A percentile compares a stretch with the other conserved stretches of the same genome.
Conservation (phyloP, 768 basidiomycete genomes). For the Agaricus subrufescens region DNA sequence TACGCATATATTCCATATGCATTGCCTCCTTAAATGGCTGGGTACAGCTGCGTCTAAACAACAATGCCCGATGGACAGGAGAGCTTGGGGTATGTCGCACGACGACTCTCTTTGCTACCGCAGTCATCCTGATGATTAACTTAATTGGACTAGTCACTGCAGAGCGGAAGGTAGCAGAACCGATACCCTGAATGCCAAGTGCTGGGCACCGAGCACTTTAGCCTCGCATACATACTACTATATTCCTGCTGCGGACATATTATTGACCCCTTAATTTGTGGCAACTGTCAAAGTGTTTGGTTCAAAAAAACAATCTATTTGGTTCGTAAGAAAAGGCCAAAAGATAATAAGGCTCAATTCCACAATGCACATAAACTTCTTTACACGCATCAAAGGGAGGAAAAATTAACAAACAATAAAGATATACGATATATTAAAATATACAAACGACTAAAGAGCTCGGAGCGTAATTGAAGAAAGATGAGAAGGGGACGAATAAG, state of each 20-base stretch:
- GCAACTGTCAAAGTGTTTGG: too few relatives aligned
- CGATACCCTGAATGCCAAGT: not conserved
- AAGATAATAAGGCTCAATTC: not conserved
- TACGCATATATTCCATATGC: constrained; percentile 97
- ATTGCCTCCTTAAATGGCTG: constrained; percentile 96
- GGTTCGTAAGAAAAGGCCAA: too few relatives aligned
- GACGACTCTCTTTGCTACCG: not conserved
- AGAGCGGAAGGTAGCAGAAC: constrained; percentile 11
- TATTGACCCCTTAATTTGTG: too few relatives aligned
- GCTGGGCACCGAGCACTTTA: too few relatives aligned
- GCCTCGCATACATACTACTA: too few relatives aligned
- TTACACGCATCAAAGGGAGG: not conserved
- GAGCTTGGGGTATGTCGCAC: constrained; percentile 75
- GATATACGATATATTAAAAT: constrained; percentile 1
- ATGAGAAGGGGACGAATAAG: not conserved
- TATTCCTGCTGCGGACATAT: too few relatives aligned
- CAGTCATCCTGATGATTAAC: not conserved
- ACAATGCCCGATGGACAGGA: constrained; percentile 98
- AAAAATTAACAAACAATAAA: not conserved
- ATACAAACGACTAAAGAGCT: not conserved
- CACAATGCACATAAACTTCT: not conserved
- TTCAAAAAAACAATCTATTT: too few relatives aligned
- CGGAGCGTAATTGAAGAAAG: not conserved
- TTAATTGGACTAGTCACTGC: constrained; percentile 6
- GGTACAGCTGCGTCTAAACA: constrained; percentile 85